Percentiles rank a stretch among this genome's conserved stretches.
These are phyloP conservation scores for Lyophyllum semitale DNA, from an alignment of 768 basidiomycete species.

Conservation along the genomic window DNA sequence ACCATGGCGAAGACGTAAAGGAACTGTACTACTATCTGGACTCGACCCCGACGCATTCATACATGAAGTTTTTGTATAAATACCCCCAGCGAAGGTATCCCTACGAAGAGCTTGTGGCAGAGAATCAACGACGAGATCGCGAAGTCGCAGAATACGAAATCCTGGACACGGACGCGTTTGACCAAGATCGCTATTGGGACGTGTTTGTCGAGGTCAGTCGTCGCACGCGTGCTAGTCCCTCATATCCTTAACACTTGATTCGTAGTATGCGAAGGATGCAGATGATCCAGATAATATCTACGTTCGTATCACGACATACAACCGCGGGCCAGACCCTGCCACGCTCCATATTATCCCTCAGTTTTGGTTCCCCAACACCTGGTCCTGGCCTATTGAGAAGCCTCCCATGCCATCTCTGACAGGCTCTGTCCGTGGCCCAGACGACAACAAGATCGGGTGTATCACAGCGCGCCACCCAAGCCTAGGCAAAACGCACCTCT, in stretches of 20 bases:
- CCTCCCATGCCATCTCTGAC: conserved; percentile 65
- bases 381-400: conserved; percentile 86
- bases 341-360: conserved; percentile 94
- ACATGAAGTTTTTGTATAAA: conserved; percentile 99
- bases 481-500: conserved; percentile 78
- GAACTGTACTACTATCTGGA: conserved; percentile 99
- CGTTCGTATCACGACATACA: conserved; percentile 94
- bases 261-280: conserved; percentile 95
- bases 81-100: conserved; percentile 93
- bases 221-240: background rate
- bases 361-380: conserved; percentile 96
- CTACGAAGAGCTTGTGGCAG: conserved; percentile 89
- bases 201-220: conserved; percentile 89
- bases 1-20: conserved; percentile 99
- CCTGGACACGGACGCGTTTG: conserved; percentile 88
- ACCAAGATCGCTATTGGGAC: conserved; percentile 97
- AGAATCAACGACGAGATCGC: conserved; percentile 80
- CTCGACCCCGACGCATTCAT: conserved; percentile 97
- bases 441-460: conserved; percentile 49
- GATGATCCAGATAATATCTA: conserved; percentile 87
- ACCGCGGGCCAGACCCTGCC: conserved; percentile 93
- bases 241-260: conserved; percentile 1
- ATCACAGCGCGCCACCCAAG: conserved; percentile 74
- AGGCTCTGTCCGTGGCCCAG: conserved; percentile 48
- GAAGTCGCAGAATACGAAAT: conserved; percentile 93